phyloP scores from a whole-genome alignment of 1,284 basidiomycete genomes.

The Porogramme epimiltina region DNA sequence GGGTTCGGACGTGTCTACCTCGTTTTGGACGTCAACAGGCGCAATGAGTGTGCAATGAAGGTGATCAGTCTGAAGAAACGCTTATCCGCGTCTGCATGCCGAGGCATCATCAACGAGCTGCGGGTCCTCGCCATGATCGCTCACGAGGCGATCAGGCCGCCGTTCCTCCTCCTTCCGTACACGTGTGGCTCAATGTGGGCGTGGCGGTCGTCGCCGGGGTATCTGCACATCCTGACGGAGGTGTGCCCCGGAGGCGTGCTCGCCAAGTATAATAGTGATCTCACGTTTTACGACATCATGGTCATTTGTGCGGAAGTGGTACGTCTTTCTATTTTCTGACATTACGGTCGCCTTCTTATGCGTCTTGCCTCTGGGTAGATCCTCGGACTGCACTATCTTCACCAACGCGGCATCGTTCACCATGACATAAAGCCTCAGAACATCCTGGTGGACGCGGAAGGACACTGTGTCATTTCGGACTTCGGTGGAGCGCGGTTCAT shows the following conservation, averaged over 20 bases:
- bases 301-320: slow-evolving; percentile 29
- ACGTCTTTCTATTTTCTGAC: background rate
- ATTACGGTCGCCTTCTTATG: too few species aligned
- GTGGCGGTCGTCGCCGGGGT: slow-evolving; percentile 24
- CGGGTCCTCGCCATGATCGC: slow-evolving; percentile 18
- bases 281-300: slow-evolving; percentile 11
- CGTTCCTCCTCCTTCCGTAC: slow-evolving; percentile 26
- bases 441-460: slow-evolving; percentile 62
- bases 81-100: slow-evolving; percentile 14
- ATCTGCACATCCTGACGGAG: slow-evolving; percentile 27
- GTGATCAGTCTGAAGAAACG: slow-evolving; percentile 18
- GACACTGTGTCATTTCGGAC: slow-evolving; percentile 67
- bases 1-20: slow-evolving; percentile 27
- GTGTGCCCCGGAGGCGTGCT: slow-evolving; percentile 28
- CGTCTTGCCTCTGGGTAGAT: slow-evolving; percentile 7
- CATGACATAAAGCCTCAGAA: slow-evolving; percentile 71
- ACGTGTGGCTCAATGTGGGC: slow-evolving; percentile 18
- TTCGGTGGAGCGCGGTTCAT: slow-evolving; percentile 45
- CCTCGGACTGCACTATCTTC: slow-evolving; percentile 29
- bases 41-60: slow-evolving; percentile 26
- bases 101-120: slow-evolving; percentile 28
- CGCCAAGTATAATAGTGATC: slow-evolving; percentile 7
- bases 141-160: background rate
- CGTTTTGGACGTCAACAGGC: slow-evolving; percentile 13
- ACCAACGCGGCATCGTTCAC: slow-evolving; percentile 29